Evolutionary conservation across 768 basidiomycete genomes (phyloP).

Genomic region (Hypsizygus marmoreus): DNA sequence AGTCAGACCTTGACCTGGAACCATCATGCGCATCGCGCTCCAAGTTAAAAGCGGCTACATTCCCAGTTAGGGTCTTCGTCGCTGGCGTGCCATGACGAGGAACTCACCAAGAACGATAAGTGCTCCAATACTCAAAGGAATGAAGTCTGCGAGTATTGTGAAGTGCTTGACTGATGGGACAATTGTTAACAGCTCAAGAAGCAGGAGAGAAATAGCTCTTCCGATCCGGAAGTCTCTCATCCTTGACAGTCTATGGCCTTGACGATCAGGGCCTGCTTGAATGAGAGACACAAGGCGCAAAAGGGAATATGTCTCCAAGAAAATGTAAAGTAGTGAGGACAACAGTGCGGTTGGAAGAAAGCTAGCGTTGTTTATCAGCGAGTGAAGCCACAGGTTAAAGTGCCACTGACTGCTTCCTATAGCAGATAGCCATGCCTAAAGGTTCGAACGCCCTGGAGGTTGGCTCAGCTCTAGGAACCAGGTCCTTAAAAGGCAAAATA

Average conservation of each 20-base stretch:
- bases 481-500: neutral
- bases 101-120: constrained; percentile 14
- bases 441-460: neutral
- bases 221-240: constrained; percentile 10
- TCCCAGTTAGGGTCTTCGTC: neutral
- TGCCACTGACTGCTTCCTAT: constrained; percentile 14
- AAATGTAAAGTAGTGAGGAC: constrained; percentile 9
- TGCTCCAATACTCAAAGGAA: constrained; percentile 16
- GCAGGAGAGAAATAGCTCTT: constrained; percentile 11
- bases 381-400: neutral
- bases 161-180: constrained; percentile 14
- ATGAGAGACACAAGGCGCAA: constrained; percentile 7
- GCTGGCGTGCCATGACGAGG: neutral
- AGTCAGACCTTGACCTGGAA: no score
- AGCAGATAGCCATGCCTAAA: constrained; percentile 10
- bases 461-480: neutral
- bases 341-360: constrained; percentile 16
- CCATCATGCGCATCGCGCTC: neutral
- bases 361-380: neutral
- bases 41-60: constrained; percentile 12
- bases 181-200: constrained; percentile 14
- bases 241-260: neutral
- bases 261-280: constrained; percentile 3
- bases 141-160: constrained; percentile 15
- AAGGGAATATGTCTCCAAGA: constrained; percentile 9